phyloP scores from a whole-genome alignment of 306 rosid genomes.

The Glycine tomentella region DNA sequence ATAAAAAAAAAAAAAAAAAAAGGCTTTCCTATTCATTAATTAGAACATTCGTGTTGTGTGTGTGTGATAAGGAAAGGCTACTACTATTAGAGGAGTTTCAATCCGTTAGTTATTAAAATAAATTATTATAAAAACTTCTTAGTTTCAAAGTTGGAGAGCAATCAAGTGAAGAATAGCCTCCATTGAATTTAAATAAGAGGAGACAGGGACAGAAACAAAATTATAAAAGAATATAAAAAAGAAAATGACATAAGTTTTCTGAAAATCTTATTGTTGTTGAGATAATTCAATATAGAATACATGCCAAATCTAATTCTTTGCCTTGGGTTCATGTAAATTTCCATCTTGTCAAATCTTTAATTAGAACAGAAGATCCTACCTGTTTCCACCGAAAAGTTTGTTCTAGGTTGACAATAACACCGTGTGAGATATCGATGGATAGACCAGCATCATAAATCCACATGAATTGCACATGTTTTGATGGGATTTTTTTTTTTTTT shows the following conservation, averaged over 20 bases:
- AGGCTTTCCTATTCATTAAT: neutral
- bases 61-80: neutral
- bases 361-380: neutral
- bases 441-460: no score
- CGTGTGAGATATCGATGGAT: neutral
- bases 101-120: neutral
- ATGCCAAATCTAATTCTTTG: neutral
- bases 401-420: slow-evolving; percentile 8
- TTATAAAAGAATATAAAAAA: slow-evolving; percentile 9
- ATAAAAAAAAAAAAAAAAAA: neutral
- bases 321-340: neutral
- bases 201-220: slow-evolving; percentile 11
- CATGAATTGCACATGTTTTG: no score
- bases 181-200: neutral
- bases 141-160: slow-evolving; percentile 42
- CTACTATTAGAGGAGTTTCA: neutral
- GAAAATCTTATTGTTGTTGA: neutral
- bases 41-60: neutral
- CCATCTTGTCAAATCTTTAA: slow-evolving; percentile 2
- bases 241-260: slow-evolving; percentile 6
- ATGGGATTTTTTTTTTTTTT: no score
- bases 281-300: neutral
- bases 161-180: slow-evolving; percentile 25
- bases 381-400: slow-evolving; percentile 23
- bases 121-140: slow-evolving; percentile 8